These are phyloP conservation scores for Rheum nobile DNA, from an alignment of 148 eudicot species.

Conservation along the genomic window DNA sequence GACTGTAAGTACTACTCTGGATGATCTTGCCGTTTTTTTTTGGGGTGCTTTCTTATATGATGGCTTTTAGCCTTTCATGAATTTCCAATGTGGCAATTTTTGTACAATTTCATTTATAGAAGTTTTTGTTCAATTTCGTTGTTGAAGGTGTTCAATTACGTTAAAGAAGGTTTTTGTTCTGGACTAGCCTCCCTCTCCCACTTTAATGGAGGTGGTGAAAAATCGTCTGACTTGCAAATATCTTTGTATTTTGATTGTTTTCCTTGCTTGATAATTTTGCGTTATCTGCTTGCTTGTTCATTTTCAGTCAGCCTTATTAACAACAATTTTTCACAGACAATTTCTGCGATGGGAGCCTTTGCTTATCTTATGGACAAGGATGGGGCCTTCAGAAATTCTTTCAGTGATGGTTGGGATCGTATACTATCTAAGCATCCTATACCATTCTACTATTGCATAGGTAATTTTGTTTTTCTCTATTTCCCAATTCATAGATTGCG, in stretches of 20 bases:
- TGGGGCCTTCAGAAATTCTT: conserved; percentile 74
- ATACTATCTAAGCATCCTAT: conserved; percentile 83
- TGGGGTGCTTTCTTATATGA: not conserved
- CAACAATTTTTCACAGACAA: conserved; percentile 33
- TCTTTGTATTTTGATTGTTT: not conserved
- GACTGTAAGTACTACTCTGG: conserved; percentile 37
- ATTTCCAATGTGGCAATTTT: not conserved
- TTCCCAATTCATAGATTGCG: not conserved
- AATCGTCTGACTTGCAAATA: not conserved
- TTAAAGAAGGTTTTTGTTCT: not conserved
- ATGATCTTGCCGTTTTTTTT: not conserved
- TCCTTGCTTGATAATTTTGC: not conserved
- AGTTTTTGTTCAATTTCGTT: not conserved
- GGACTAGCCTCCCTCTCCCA: not conserved
- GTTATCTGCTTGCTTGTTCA: not conserved
- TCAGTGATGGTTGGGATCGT: conserved; percentile 85
- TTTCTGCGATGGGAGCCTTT: conserved; percentile 57
- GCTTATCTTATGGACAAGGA: conserved; percentile 77
- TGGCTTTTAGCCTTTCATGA: not conserved
- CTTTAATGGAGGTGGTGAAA: not conserved
- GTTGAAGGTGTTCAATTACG: not conserved
- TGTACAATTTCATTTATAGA: not conserved
- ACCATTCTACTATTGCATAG: conserved; percentile 82
- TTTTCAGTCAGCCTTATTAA: not conserved
- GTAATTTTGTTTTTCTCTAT: conserved; percentile 20